Conservation (phyloP, 768 basidiomycete species). For the Amanita pallidorosea region DNA sequence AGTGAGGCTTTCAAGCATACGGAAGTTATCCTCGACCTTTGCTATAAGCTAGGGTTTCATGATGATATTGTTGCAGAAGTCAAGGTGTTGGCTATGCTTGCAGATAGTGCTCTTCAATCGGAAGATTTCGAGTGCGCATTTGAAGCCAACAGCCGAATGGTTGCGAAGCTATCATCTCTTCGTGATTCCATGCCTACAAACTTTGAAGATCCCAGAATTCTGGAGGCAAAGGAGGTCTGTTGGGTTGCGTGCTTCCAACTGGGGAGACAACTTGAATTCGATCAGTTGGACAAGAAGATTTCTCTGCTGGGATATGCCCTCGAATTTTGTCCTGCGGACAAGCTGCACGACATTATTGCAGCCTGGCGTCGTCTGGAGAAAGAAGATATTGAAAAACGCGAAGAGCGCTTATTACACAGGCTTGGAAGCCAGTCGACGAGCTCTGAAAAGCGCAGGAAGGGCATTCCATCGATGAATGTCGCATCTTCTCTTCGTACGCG, state of each 20-base stretch:
- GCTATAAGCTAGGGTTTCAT: slow-evolving; percentile 77
- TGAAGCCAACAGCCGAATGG: slow-evolving; percentile 63
- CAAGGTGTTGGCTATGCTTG: slow-evolving; percentile 82
- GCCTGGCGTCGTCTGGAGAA: slow-evolving; percentile 71
- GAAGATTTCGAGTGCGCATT: slow-evolving; percentile 74
- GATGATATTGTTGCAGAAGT: slow-evolving; percentile 67
- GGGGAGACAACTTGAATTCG: slow-evolving; percentile 71
- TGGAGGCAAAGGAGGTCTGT: slow-evolving; percentile 68
- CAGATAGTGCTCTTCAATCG: slow-evolving; percentile 73
- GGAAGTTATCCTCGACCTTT: slow-evolving; percentile 84
- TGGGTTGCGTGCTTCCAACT: slow-evolving; percentile 90
- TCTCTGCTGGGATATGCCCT: slow-evolving; percentile 70
- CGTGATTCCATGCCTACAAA: slow-evolving; percentile 19
- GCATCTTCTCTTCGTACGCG: slow-evolving; percentile 48
- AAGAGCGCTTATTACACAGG: slow-evolving; percentile 27
- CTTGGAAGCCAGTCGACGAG: slow-evolving; percentile 12
- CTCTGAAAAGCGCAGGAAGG: slow-evolving; percentile 5
- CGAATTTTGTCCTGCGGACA: slow-evolving; percentile 77
- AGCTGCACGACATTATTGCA: slow-evolving; percentile 64
- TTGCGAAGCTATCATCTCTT: slow-evolving; percentile 45
- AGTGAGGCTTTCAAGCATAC: slow-evolving; percentile 85
- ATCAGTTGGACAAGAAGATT: slow-evolving; percentile 56
- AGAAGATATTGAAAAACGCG: slow-evolving; percentile 44
- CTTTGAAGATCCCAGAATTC: slow-evolving; percentile 28
- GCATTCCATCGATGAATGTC: slow-evolving; percentile 17